phyloP scores from a whole-genome alignment of 2,329 filamentous ascomycete genomes.

The Curvularia sp. region DNA sequence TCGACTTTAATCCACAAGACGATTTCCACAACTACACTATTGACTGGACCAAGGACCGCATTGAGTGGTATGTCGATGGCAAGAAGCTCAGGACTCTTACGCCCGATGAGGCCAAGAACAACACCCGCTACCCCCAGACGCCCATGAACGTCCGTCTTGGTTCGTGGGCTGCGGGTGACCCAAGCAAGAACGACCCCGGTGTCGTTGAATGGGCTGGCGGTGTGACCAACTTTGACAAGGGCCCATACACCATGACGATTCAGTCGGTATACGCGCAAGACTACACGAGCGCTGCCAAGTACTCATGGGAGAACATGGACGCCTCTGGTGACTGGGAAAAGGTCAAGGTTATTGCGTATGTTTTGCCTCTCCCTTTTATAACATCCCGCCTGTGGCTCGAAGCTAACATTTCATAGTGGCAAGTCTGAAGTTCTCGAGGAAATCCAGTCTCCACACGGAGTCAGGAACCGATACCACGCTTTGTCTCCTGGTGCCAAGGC shows the following conservation, averaged over 20 bases:
- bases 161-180: constrained; percentile 68
- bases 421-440: constrained; percentile 47
- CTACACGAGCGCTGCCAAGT: constrained; percentile 67
- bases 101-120: constrained; percentile 64
- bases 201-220: constrained; percentile 68
- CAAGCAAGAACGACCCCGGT: constrained; percentile 48
- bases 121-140: constrained; percentile 71
- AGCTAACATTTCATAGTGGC: constrained; percentile 35
- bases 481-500: constrained; percentile 45
- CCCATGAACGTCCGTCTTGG: constrained; percentile 75
- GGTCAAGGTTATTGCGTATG: constrained; percentile 57
- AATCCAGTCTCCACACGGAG: constrained; percentile 46
- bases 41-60: constrained; percentile 69
- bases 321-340: constrained; percentile 50
- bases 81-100: constrained; percentile 66
- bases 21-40: constrained; percentile 56
- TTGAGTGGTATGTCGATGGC: constrained; percentile 72
- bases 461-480: constrained; percentile 45
- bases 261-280: constrained; percentile 65
- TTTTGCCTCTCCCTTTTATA: not conserved
- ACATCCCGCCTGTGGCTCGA: not conserved
- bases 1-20: constrained; percentile 41
- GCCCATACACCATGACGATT: constrained; percentile 77
- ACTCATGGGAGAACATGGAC: constrained; percentile 60
- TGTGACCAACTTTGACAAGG: constrained; percentile 68